These are phyloP conservation scores for Lodderomyces jiufengensis DNA, from an alignment of 1,139 yeast species.

Conservation along the genomic window DNA sequence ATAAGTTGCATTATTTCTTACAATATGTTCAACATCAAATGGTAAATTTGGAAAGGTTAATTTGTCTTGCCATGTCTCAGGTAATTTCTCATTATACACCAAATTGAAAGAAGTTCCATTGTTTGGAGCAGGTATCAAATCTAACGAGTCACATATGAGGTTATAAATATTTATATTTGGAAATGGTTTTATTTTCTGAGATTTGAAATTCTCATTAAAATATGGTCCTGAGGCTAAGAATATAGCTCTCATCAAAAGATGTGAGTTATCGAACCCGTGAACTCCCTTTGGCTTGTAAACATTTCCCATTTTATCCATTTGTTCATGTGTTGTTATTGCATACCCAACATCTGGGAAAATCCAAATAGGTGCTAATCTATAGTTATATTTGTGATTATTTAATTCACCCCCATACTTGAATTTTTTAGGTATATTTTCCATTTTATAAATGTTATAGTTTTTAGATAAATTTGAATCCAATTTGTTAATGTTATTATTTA, in stretches of 20 bases:
- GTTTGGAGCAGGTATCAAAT: slow-evolving; percentile 53
- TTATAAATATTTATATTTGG: slow-evolving; percentile 71
- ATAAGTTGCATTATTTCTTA: slow-evolving; percentile 47
- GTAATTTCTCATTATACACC: slow-evolving; percentile 30
- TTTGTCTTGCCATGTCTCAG: slow-evolving; percentile 53
- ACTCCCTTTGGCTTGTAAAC: slow-evolving; percentile 69
- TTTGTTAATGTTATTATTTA: slow-evolving; percentile 21
- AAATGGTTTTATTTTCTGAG: slow-evolving; percentile 56
- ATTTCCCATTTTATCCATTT: slow-evolving; percentile 46
- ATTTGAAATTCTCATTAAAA: slow-evolving; percentile 36
- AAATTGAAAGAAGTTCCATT: slow-evolving; percentile 49
- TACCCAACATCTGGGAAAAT: slow-evolving; percentile 80
- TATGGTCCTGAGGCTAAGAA: slow-evolving; percentile 83
- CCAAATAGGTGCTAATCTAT: slow-evolving; percentile 83
- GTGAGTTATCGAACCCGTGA: slow-evolving; percentile 80
- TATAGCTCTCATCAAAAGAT: slow-evolving; percentile 75
- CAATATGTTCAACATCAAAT: slow-evolving; percentile 45
- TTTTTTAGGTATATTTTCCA: slow-evolving; percentile 59
- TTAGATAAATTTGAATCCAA: slow-evolving; percentile 16
- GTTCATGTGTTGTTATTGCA: slow-evolving; percentile 61
- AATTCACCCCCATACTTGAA: slow-evolving; percentile 62
- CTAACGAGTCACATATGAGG: slow-evolving; percentile 66
- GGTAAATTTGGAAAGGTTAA: slow-evolving; percentile 55
- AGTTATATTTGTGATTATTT: slow-evolving; percentile 40
- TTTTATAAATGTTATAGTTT: slow-evolving; percentile 42